A percentile compares a stretch with the other conserved stretches of the same genome.
phyloP scores from a whole-genome alignment of 129 eudicot genomes.

The Calendula officinalis region DNA sequence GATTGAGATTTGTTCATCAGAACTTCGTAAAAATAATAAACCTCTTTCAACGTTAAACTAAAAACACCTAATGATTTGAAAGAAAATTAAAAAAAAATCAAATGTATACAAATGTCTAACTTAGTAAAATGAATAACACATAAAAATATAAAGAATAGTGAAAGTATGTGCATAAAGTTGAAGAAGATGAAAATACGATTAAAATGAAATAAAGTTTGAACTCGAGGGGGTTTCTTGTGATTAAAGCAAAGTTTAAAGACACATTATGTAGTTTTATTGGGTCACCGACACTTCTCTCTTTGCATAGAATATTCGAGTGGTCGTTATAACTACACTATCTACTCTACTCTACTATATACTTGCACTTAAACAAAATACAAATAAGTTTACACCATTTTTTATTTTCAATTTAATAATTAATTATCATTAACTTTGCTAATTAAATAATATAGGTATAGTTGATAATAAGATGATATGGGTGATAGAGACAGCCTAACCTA shows the following conservation, averaged over 20 bases:
- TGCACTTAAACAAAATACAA: not conserved
- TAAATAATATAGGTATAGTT: too few species aligned
- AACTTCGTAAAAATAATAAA: too few species aligned
- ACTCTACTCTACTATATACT: not conserved
- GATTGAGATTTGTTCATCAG: too few species aligned
- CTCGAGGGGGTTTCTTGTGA: slow-evolving; percentile 22
- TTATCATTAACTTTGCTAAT: not conserved
- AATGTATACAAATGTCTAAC: too few species aligned
- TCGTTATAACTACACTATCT: not conserved
- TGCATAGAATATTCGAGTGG: too few species aligned
- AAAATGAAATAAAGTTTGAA: not conserved
- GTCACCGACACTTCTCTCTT: slow-evolving; percentile 30
- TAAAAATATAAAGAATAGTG: not conserved
- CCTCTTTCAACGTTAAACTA: too few species aligned
- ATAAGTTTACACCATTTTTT: not conserved
- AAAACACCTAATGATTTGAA: too few species aligned
- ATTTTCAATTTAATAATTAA: not conserved
- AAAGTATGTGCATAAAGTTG: not conserved
- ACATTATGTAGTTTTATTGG: slow-evolving; percentile 11
- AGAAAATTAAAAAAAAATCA: too few species aligned
- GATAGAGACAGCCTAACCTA: too few species aligned
- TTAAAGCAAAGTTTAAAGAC: slow-evolving; percentile 5
- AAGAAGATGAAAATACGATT: not conserved
- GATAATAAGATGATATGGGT: too few species aligned
- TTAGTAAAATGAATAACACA: too few species aligned